phyloP scores from a whole-genome alignment of 116 monocot species.

The Iris pallida region DNA sequence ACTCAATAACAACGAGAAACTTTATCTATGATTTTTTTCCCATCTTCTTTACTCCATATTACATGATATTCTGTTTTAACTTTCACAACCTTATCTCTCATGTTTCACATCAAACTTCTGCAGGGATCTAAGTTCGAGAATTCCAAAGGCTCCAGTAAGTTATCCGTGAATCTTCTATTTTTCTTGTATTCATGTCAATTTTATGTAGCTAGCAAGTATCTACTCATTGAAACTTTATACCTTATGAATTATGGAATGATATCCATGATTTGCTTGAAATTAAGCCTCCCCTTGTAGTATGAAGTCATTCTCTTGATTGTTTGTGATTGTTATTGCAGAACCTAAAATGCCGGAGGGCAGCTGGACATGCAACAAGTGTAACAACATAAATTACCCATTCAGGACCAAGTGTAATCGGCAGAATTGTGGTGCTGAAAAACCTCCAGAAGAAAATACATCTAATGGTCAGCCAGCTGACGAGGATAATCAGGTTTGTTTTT shows the following conservation, averaged over 20 bases:
- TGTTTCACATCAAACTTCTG: conserved; percentile 1
- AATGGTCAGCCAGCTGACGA: conserved; percentile 38
- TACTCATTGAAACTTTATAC: no score
- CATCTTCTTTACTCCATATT: no score
- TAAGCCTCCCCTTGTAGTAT: no score
- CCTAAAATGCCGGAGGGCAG: conserved; percentile 88
- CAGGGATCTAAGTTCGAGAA: conserved; percentile 57
- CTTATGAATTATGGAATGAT: no score
- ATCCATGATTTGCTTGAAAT: no score
- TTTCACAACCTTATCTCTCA: no score
- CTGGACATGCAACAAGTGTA: conserved; percentile 89
- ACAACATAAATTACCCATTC: conserved; percentile 95
- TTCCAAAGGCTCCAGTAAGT: conserved; percentile 52
- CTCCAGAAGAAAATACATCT: conserved; percentile 38
- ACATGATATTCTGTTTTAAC: no score
- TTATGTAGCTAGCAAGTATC: no score
- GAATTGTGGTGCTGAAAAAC: conserved; percentile 87
- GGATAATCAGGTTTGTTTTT: conserved; percentile 66
- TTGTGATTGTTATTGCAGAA: conserved; percentile 32
- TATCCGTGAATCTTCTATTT: no score
- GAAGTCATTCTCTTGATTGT: not conserved
- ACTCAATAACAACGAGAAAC: no score
- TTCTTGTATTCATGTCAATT: no score
- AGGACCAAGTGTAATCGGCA: conserved; percentile 86
- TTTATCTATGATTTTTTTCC: no score